phyloP scores from a whole-genome alignment of 352 stramenopile species.

The Peronospora belbahrii region DNA sequence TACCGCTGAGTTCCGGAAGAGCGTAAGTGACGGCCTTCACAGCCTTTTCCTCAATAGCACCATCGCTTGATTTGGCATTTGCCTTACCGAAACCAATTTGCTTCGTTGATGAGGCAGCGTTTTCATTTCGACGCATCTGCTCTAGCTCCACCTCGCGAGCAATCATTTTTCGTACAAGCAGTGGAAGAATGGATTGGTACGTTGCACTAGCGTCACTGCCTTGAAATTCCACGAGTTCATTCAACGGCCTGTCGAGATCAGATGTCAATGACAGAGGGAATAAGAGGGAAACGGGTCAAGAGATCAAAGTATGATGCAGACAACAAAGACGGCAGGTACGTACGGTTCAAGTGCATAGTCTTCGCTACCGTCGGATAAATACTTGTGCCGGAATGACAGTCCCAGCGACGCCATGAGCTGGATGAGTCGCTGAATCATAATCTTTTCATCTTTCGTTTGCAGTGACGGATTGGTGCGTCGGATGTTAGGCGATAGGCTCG shows the following conservation, averaged over 20 bases:
- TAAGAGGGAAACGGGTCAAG: not conserved
- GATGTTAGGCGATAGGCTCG: conserved; percentile 55
- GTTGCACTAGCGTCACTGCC: conserved; percentile 24
- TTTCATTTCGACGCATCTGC: conserved; percentile 63
- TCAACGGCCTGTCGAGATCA: conserved; percentile 35
- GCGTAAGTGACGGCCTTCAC: conserved; percentile 33
- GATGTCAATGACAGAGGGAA: not conserved
- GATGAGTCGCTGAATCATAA: conserved; percentile 58
- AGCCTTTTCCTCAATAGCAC: conserved; percentile 22
- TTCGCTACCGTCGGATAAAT: conserved; percentile 53
- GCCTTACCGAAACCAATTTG: conserved; percentile 7
- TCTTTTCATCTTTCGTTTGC: conserved; percentile 60
- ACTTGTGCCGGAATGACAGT: conserved; percentile 68
- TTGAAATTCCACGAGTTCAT: conserved; percentile 64
- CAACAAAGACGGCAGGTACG: conserved; percentile 13
- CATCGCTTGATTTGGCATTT: conserved; percentile 10
- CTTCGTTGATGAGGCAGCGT: conserved; percentile 7
- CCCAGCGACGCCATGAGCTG: conserved; percentile 72
- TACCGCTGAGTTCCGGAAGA: conserved; percentile 50
- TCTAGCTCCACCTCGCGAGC: conserved; percentile 73
- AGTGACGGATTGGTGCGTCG: conserved; percentile 46
- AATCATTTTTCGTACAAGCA: conserved; percentile 69
- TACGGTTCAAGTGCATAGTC: conserved; percentile 75
- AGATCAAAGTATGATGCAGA: not conserved
- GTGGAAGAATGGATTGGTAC: conserved; percentile 38